Conservation (phyloP, 2,329 filamentous ascomycete genomes). For the Botrytis fragariae region DNA sequence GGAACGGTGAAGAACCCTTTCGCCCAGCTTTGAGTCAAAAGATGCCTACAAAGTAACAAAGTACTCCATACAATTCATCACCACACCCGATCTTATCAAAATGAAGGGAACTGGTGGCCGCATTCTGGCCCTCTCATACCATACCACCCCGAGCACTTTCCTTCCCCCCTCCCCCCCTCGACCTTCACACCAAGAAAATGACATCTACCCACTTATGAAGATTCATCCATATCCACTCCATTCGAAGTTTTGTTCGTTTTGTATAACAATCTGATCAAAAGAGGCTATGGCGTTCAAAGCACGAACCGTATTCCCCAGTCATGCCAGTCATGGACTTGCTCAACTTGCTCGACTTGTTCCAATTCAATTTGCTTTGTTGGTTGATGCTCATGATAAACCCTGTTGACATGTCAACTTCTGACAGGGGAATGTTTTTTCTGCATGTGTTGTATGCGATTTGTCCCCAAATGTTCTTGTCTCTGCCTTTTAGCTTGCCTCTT, state of each 20-base stretch:
- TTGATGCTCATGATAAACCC: slow-evolving; percentile 11
- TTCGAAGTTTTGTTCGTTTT: not conserved
- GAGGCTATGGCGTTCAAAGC: not conserved
- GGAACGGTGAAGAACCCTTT: not conserved
- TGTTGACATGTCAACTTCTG: slow-evolving; percentile 11
- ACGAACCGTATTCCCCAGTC: not conserved
- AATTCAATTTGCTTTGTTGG: slow-evolving; percentile 13
- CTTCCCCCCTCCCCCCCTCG: not conserved
- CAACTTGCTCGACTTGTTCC: not conserved
- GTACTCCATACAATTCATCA: not conserved
- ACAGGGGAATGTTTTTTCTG: slow-evolving; percentile 19
- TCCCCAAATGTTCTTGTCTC: not conserved
- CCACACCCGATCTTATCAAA: not conserved
- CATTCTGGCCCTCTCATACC: slow-evolving; percentile 2
- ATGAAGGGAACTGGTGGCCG: not conserved
- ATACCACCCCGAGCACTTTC: not conserved
- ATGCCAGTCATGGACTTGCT: not conserved
- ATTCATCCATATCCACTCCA: slow-evolving; percentile 9
- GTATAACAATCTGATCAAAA: not conserved
- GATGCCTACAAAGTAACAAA: not conserved
- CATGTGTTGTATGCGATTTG: slow-evolving; percentile 19
- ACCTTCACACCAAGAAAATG: not conserved
- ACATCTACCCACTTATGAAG: slow-evolving; percentile 7
- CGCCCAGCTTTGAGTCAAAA: not conserved
- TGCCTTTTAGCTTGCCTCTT: not conserved